Evolutionary conservation across 108 stramenopile species (phyloP).

Genomic region (Fragilaria crotonensis): DNA sequence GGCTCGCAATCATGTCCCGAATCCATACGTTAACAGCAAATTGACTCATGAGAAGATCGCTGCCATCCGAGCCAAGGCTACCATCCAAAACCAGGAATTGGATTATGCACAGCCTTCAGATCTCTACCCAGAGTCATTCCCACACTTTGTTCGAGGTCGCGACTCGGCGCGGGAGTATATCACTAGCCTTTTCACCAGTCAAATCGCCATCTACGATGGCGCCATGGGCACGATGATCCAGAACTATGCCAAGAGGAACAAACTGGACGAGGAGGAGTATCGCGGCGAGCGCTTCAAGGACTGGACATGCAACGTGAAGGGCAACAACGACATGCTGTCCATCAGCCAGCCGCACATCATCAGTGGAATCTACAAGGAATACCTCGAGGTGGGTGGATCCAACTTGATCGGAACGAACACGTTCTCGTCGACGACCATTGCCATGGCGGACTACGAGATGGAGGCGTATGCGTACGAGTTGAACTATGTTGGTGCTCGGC

Average conservation of each 20-base stretch:
- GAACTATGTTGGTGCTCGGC: constrained; percentile 88
- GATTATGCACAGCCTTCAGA: constrained; percentile 59
- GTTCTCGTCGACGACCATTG: constrained; percentile 96
- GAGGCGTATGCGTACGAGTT: constrained; percentile 92
- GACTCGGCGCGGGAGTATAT: too few relatives aligned
- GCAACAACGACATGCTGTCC: constrained; percentile 98
- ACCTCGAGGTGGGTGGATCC: constrained; percentile 88
- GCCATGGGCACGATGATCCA: too few relatives aligned
- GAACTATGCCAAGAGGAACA: too few relatives aligned
- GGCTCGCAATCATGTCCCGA: constrained; percentile 78
- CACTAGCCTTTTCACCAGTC: constrained; percentile 77
- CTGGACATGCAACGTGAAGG: constrained; percentile 89
- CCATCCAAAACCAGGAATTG: too few relatives aligned
- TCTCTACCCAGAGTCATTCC: constrained; percentile 69
- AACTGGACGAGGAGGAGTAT: constrained; percentile 95
- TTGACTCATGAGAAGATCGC: constrained; percentile 74
- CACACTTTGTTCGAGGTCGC: constrained; percentile 89
- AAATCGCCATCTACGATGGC: constrained; percentile 94
- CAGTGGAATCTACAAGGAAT: constrained; percentile 87
- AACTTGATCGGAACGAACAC: constrained; percentile 98
- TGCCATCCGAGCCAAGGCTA: constrained; percentile 66
- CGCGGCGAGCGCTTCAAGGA: constrained; percentile 94
- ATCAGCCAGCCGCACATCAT: constrained; percentile 95
- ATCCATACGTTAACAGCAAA: constrained; percentile 69
- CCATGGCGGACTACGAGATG: constrained; percentile 98